Conservation (phyloP, 2,329 filamentous ascomycete species). For the Gliomastix tumulicola region DNA sequence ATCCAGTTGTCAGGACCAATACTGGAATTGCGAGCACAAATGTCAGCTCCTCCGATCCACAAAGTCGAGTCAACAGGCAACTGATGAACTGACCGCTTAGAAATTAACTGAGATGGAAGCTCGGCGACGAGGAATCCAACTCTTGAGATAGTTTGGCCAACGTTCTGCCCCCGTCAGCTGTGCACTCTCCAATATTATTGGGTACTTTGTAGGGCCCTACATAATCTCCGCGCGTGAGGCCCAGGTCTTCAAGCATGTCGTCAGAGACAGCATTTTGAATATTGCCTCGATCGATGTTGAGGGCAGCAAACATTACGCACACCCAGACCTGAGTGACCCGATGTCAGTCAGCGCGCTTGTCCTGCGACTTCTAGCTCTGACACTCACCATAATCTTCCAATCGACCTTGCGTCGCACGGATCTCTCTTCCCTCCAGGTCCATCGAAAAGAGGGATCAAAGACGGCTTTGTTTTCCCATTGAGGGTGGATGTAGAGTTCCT, state of each 20-base stretch:
- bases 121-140: slow-evolving; percentile 42
- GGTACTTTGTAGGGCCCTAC: slow-evolving; percentile 10
- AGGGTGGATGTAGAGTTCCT: slow-evolving; percentile 22
- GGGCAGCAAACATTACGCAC: slow-evolving; percentile 23
- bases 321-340: slow-evolving; percentile 15
- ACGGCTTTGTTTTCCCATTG: slow-evolving; percentile 25
- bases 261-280: slow-evolving; percentile 26
- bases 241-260: slow-evolving; percentile 22
- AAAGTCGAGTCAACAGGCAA: slow-evolving; percentile 9
- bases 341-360: too few relatives aligned
- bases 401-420: slow-evolving; percentile 22
- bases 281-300: slow-evolving; percentile 27
- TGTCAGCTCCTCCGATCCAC: background rate
- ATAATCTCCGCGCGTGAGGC: slow-evolving; percentile 16
- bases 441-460: slow-evolving; percentile 24
- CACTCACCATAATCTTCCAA: slow-evolving; percentile 27
- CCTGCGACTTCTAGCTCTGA: background rate
- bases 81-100: slow-evolving; percentile 23
- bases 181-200: too few relatives aligned
- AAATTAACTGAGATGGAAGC: slow-evolving; percentile 44
- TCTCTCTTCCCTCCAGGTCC: slow-evolving; percentile 26
- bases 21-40: too few relatives aligned
- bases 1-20: slow-evolving; percentile 41
- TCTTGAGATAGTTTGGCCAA: slow-evolving; percentile 19
- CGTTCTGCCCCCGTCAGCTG: slow-evolving; percentile 10